These are phyloP conservation scores for Amphirosellinia nigrospora DNA, from an alignment of 495 filamentous ascomycete species.

Conservation along the genomic window DNA sequence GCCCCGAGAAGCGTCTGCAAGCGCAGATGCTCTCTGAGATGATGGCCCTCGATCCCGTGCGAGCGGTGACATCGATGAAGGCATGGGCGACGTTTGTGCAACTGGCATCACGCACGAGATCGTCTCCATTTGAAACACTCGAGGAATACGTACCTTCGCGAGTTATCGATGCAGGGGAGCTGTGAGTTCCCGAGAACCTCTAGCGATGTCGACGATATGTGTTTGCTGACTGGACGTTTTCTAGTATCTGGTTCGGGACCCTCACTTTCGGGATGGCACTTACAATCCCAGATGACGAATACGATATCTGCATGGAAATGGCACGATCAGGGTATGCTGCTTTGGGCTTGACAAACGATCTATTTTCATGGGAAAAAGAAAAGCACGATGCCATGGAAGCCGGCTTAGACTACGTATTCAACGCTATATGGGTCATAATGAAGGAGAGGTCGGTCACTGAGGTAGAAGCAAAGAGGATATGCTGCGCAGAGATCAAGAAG, in stretches of 20 bases:
- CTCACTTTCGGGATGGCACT: conserved; percentile 27
- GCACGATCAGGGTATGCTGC: conserved; percentile 34
- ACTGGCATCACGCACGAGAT: conserved; percentile 9
- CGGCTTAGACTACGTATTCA: conserved; percentile 36
- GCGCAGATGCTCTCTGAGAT: conserved; percentile 33
- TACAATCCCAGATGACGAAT: conserved; percentile 23
- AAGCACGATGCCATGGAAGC: conserved; percentile 26
- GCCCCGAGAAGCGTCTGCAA: conserved; percentile 21
- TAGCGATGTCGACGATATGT: no score
- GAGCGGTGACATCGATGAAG: conserved; percentile 33
- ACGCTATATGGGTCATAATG: conserved; percentile 50
- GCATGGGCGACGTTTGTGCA: conserved; percentile 33
- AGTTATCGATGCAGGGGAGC: conserved; percentile 23
- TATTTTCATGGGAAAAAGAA: conserved; percentile 44
- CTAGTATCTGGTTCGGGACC: conserved; percentile 27
- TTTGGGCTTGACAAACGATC: conserved; percentile 42
- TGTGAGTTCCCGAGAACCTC: conserved; percentile 9
- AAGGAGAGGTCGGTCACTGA: conserved; percentile 33
- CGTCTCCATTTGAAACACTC: conserved; percentile 17
- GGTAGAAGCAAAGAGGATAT: conserved; percentile 36
- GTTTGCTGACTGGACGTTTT: neutral
- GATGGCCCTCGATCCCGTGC: conserved; percentile 33
- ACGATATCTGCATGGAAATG: conserved; percentile 30
- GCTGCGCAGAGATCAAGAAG: conserved; percentile 21
- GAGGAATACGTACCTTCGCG: conserved; percentile 24